Base-by-base conservation (phyloP, 768 basidiomycete species). In the Cystofilobasidium ferigula region DNA sequence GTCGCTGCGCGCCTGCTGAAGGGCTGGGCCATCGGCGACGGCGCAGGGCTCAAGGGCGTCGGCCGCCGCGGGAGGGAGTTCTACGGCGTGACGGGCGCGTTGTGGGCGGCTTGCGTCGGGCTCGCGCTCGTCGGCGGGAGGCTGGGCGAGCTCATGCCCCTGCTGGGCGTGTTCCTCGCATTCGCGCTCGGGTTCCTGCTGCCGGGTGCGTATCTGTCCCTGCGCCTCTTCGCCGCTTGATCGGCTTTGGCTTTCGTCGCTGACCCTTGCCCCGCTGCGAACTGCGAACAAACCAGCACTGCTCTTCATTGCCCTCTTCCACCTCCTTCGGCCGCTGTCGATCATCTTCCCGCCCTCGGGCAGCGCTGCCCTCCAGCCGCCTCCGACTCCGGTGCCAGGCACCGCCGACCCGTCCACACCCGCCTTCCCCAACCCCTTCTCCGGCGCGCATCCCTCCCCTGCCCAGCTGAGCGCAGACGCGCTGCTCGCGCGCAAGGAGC, bases 401-500 rank as follows among this genome's bases (percentile, higher is more conserved):
- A 45, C 67, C 69, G 58, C 67, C 63, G 32, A 35, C 3, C n/a
- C 38, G 42, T 63, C 47, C 34, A 24, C 34, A 26, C 47, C 45
- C n/a, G 59, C 47, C 26, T 69, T 42, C 51, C 9, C 66, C 34
- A 34, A 57, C 24, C 57, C 54, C 12, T 45, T 58, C 59, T 70
- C 22, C 24, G 71, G 69, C 72, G 69, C n/a, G n/a, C n/a, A n/a
- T n/a, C n/a, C n/a, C n/a, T n/a, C n/a, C n/a, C n/a, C n/a, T n/a
- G 72, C 28, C 72, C 85, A 87, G 64, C 71, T 76, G 9, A 68
- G 72, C 20, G 69, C 69, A 32, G 79, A 80, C 70, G 60, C 72
- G 0, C 82, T 97, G 26, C 77, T 97, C 36, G 84, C 87, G 71
- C 81, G 87, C 68, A 97, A 97, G 78, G 92, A 97, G 76, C 79